Conservation (phyloP, 2,329 filamentous ascomycete species). For the Nothophaeocryptopus gaeumannii region DNA sequence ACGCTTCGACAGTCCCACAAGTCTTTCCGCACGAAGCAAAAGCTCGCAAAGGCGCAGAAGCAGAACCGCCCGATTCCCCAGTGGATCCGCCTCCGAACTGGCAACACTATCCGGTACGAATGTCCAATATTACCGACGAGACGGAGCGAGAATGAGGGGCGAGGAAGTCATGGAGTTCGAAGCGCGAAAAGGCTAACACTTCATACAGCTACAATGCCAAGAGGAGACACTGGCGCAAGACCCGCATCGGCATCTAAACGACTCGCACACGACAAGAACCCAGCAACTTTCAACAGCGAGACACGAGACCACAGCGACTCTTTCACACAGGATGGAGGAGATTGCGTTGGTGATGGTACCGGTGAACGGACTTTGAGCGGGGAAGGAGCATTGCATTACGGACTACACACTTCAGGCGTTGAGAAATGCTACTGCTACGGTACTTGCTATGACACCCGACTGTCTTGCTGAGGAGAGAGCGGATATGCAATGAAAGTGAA, state of each 20-base stretch:
- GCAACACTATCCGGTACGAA: conserved; percentile 98
- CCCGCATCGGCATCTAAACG: conserved; percentile 94
- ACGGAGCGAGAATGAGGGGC: not conserved
- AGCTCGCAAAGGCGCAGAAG: conserved; percentile 99
- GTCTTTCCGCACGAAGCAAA: conserved; percentile 99
- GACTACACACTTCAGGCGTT: conserved; percentile 20
- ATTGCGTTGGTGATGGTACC: conserved; percentile 1
- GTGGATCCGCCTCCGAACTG: conserved; percentile 98
- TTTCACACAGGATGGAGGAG: conserved; percentile 12
- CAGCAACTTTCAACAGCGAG: conserved; percentile 10
- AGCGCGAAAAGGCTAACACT: conserved; percentile 8
- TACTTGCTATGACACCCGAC: conserved; percentile 10
- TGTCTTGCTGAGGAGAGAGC: conserved; percentile 21
- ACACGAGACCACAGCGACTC: conserved; percentile 8
- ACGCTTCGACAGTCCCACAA: conserved; percentile 78
- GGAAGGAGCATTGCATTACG: conserved; percentile 14
- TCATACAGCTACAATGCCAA: conserved; percentile 92
- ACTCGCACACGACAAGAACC: conserved; percentile 40
- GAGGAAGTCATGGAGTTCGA: too few species aligned
- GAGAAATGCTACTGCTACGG: conserved; percentile 14
- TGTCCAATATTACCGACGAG: not conserved
- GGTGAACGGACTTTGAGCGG: conserved; percentile 8
- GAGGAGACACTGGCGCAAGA: conserved; percentile 99
- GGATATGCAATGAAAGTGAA: conserved; percentile 22
- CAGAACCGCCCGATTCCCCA: conserved; percentile 99